Evolutionary conservation across 208 protist species (phyloP), one percentile per base, ranked within the genome.

Genomic region (Kentomonas sorsogonicus): DNA sequence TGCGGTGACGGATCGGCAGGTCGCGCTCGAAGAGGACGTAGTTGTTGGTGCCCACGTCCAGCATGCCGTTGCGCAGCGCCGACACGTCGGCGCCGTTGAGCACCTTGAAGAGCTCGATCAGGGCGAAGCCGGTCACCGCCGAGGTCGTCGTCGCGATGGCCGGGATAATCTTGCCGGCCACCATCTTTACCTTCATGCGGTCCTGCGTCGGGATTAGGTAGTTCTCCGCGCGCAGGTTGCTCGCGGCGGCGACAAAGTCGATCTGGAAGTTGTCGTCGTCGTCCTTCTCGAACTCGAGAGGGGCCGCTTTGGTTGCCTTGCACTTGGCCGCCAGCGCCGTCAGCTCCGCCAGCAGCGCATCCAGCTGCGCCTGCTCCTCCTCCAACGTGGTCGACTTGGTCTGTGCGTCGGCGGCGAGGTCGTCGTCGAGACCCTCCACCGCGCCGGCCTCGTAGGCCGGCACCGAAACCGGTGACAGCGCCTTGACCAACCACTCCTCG

Each of bases 81-180:
- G 77, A 83, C 26, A 88, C 65, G 56, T 88, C 79, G 60, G 89
- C 92, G 22, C 65, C 66, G 50, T 83, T 79, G 44, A 94, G 57
- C 18, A 99, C 71, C 82, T 99, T 99, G 72, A 97, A 98, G 7
- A 99, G 78, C 79, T 99, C 99, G 22, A 99, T 77, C 53, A 89
- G 83, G 3, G 97, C 95, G 1, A 99, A 82, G 5, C 99, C 99
- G 26, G 95, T 95, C 9, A 99, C 97, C 3, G 98, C 63, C 18
- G 98, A 97, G 3, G 99, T 99, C 5, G 99, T 99, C 1, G 99
- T 99, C 34, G 98, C 97, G 65, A 99, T 98, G 15, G 99, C 99
- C n/a, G 99, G 99, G 57, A 99, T 99, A 69, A 99, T 99, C 66
- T 98, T 98, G 30, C 97, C 97, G 2, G 97, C 95, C 48, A 98